These are phyloP conservation scores for Cinchona pubescens DNA, from an alignment of 257 asterid genomes.

Conservation along the genomic window DNA sequence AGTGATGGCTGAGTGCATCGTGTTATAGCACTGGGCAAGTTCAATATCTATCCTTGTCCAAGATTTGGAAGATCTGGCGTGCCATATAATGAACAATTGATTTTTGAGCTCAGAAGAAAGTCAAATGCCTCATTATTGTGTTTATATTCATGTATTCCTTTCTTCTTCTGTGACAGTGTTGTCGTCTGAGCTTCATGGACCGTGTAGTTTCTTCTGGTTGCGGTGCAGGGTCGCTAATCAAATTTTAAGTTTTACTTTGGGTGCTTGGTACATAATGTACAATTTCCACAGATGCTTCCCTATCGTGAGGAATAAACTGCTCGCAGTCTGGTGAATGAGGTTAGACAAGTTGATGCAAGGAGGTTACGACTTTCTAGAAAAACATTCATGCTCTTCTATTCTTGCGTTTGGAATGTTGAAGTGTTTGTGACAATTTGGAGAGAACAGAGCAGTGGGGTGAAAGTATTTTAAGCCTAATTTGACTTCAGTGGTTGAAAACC, in stretches of 20 bases:
- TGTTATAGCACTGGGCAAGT: neutral
- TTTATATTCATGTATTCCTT: neutral
- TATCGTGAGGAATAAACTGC: neutral
- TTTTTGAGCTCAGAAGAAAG: neutral
- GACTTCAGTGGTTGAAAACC: neutral
- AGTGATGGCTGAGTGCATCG: neutral
- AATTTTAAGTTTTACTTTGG: neutral
- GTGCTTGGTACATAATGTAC: neutral
- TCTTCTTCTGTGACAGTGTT: neutral
- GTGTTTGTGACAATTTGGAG: neutral
- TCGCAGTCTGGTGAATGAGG: neutral
- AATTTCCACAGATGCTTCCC: neutral
- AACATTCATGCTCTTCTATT: neutral
- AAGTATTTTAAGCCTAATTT: neutral
- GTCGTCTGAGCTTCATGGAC: neutral
- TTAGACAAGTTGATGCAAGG: conserved; percentile 1
- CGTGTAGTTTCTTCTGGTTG: neutral
- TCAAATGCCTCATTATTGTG: neutral
- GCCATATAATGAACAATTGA: neutral
- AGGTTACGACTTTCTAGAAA: neutral
- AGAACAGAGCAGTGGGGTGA: neutral
- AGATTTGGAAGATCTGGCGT: neutral
- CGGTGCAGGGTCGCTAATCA: neutral
- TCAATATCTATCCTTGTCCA: neutral
- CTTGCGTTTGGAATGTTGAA: neutral